Conservation (phyloP, 495 filamentous ascomycete species). For the Staphylotrichum tortipilum region DNA sequence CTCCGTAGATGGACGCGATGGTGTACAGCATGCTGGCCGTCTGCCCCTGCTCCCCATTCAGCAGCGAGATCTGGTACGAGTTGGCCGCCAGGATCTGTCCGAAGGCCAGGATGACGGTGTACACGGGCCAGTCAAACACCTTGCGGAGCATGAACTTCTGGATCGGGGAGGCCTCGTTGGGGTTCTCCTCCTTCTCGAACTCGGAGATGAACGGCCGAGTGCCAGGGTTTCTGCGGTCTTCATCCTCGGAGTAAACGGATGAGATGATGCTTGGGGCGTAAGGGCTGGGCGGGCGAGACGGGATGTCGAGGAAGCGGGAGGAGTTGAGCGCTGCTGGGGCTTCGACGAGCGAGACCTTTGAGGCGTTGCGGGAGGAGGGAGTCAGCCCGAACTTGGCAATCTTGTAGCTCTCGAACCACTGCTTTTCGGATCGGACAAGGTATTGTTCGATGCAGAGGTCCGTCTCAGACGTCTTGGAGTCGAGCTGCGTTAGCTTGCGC, state of each 20-base stretch:
- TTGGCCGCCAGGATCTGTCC: conserved; percentile 61
- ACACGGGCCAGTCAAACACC: conserved; percentile 58
- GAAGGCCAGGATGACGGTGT: conserved; percentile 59
- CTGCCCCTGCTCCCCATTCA: conserved; percentile 52
- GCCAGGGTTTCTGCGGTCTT: not conserved
- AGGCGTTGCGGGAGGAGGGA: conserved; percentile 8
- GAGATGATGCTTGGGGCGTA: conserved; percentile 13
- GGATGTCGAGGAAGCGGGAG: conserved; percentile 8
- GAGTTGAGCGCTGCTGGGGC: not conserved
- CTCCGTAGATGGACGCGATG: conserved; percentile 52
- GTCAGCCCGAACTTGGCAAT: conserved; percentile 18
- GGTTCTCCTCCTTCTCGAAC: conserved; percentile 5
- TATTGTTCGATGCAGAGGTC: conserved; percentile 56
- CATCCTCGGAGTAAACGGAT: conserved; percentile 5
- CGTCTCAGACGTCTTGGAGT: conserved; percentile 47
- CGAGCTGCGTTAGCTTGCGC: conserved; percentile 42
- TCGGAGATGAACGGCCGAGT: not conserved
- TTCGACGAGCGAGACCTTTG: conserved; percentile 4
- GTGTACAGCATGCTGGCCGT: conserved; percentile 51
- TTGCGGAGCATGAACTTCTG: conserved; percentile 14
- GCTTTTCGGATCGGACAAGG: conserved; percentile 52
- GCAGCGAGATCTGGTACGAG: conserved; percentile 59
- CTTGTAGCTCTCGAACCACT: conserved; percentile 49
- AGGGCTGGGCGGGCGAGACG: not conserved
- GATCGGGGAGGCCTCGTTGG: not conserved